Evolutionary conservation across 495 filamentous ascomycete species (phyloP).

Genomic region (Penicillium turbatum): DNA sequence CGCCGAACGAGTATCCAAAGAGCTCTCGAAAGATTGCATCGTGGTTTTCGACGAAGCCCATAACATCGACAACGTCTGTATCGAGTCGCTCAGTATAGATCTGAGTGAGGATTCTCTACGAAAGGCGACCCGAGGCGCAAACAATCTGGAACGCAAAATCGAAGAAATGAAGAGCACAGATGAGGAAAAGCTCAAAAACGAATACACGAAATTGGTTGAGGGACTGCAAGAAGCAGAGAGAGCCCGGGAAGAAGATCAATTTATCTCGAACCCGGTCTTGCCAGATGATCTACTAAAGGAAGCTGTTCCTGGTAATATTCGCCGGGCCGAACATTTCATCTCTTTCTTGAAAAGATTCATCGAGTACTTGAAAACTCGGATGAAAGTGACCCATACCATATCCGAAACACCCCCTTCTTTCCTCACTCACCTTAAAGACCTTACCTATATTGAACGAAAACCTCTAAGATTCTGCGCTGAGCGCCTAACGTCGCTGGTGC

Average conservation of each 20-base stretch:
- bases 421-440: conserved; percentile 85
- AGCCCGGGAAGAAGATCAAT: conserved; percentile 84
- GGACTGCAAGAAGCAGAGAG: conserved; percentile 84
- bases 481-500: conserved; percentile 87
- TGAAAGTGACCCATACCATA: conserved; percentile 96
- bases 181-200: conserved; percentile 85
- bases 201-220: conserved; percentile 94
- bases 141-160: conserved; percentile 85
- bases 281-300: conserved; percentile 55
- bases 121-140: conserved; percentile 81
- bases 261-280: conserved; percentile 82
- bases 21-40: conserved; percentile 96
- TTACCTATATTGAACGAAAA: conserved; percentile 97
- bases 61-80: conserved; percentile 99
- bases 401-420: conserved; percentile 96
- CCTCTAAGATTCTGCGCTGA: conserved; percentile 94
- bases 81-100: conserved; percentile 95
- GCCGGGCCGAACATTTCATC: conserved; percentile 93
- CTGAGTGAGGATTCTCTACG: conserved; percentile 90
- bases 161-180: conserved; percentile 89
- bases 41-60: conserved; percentile 99
- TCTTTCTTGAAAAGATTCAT: conserved; percentile 94
- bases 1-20: conserved; percentile 90
- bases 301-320: conserved; percentile 93
- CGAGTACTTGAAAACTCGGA: conserved; percentile 96